Evolutionary conservation across 169 alveolate genomes (phyloP).

Genomic region (Pseudocohnilembus persalinus): DNA sequence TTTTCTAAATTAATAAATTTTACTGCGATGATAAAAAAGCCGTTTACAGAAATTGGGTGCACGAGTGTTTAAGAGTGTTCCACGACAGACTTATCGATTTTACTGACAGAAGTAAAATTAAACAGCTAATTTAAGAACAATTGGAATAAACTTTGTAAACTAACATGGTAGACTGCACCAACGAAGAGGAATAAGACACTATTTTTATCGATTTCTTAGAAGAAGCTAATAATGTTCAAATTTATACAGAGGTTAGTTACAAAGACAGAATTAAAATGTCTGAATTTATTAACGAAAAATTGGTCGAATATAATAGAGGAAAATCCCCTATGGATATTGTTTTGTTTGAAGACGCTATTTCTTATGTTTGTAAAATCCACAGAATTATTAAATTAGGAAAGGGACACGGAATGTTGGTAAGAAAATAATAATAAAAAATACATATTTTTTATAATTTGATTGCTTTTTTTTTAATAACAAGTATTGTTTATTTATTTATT

Average conservation of each 20-base stretch:
- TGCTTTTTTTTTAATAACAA: too few relatives aligned
- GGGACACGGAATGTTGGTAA: conserved; percentile 93
- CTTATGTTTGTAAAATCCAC: conserved; percentile 82
- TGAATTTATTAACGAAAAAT: conserved; percentile 68
- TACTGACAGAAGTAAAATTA: conserved; percentile 84
- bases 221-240: conserved; percentile 64
- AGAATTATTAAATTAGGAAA: conserved; percentile 84
- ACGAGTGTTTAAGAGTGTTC: conserved; percentile 92
- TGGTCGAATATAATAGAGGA: conserved; percentile 84
- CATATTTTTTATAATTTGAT: too few relatives aligned
- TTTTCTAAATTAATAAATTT: conserved; percentile 84
- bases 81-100: conserved; percentile 87
- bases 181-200: conserved; percentile 69
- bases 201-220: conserved; percentile 76
- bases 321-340: conserved; percentile 88
- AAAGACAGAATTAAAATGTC: conserved; percentile 72
- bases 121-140: conserved; percentile 69
- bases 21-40: conserved; percentile 86
- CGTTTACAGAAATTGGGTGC: conserved; percentile 90
- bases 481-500: too few relatives aligned
- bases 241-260: conserved; percentile 78
- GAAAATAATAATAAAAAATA: too few relatives aligned
- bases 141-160: conserved; percentile 64
- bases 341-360: conserved; percentile 90
- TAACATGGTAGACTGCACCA: conserved; percentile 61